Evolutionary conservation across 305 asterid genomes (phyloP).

Genomic region (Nicotiana rustica): DNA sequence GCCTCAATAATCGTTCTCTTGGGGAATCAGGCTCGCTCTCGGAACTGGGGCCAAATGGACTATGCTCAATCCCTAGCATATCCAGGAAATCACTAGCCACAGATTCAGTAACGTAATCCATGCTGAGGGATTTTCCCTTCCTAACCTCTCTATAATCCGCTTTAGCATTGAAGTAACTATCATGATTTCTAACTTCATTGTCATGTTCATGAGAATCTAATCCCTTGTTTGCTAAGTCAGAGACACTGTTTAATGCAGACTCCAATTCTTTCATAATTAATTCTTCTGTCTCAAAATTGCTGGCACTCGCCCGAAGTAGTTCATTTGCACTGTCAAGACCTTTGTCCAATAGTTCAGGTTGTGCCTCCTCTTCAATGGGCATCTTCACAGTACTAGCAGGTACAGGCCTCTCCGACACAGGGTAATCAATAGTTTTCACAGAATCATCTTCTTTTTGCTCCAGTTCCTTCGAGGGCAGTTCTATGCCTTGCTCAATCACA

Average conservation of each 20-base stretch:
- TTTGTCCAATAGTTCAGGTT: conserved; percentile 41
- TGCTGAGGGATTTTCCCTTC: conserved; percentile 65
- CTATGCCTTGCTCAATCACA: conserved; percentile 64
- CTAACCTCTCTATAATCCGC: conserved; percentile 42
- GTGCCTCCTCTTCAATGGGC: conserved; percentile 47
- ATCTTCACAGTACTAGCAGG: conserved; percentile 41
- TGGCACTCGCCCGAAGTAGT: conserved; percentile 45
- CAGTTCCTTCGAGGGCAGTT: conserved; percentile 50
- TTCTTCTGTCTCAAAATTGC: conserved; percentile 52
- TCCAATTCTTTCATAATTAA: conserved; percentile 70
- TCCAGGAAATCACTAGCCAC: conserved; percentile 89
- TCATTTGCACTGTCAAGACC: conserved; percentile 47
- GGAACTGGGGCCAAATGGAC: conserved; percentile 77
- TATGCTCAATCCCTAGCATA: conserved; percentile 81
- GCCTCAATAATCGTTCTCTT: conserved; percentile 81
- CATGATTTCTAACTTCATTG: conserved; percentile 48
- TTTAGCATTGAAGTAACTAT: conserved; percentile 49
- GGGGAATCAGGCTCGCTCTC: conserved; percentile 98
- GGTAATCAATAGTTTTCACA: conserved; percentile 42
- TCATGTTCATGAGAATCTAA: conserved; percentile 66
- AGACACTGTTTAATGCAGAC: conserved; percentile 56
- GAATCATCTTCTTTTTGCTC: conserved; percentile 47
- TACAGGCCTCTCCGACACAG: conserved; percentile 43
- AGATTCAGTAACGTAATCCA: conserved; percentile 66
- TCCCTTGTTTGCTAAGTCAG: conserved; percentile 61